Evolutionary conservation across 257 asterid species (phyloP).

Genomic region (Linaria vulgaris): DNA sequence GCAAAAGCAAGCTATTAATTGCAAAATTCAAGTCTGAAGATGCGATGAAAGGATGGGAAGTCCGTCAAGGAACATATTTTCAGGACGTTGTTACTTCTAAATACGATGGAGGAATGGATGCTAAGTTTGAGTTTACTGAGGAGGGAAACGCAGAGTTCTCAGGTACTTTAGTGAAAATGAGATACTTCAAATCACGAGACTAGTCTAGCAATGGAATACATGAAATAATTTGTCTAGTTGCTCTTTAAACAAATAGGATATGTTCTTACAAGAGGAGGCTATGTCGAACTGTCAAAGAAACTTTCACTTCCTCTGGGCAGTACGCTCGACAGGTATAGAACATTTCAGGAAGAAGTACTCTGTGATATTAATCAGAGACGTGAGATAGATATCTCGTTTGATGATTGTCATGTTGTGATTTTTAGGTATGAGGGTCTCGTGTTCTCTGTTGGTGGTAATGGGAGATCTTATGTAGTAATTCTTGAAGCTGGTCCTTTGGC

Average conservation of each 20-base stretch:
- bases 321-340: conserved; percentile 85
- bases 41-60: conserved; percentile 85
- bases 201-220: conserved; percentile 7
- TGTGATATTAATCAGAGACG: neutral
- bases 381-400: conserved; percentile 17
- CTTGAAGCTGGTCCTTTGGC: conserved; percentile 92
- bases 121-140: conserved; percentile 77
- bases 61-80: conserved; percentile 86
- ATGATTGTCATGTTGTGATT: conserved; percentile 14
- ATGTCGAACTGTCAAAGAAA: conserved; percentile 66
- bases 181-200: conserved; percentile 1
- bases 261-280: conserved; percentile 92
- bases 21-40: conserved; percentile 85
- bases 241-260: conserved; percentile 49
- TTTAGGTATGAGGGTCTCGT: conserved; percentile 89
- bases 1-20: conserved; percentile 93
- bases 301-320: conserved; percentile 84
- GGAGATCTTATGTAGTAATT: conserved; percentile 81
- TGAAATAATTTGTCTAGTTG: neutral
- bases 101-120: conserved; percentile 98
- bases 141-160: conserved; percentile 68
- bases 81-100: conserved; percentile 74
- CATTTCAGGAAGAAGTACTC: neutral
- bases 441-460: conserved; percentile 95
- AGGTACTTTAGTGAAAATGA: conserved; percentile 41